phyloP scores from a whole-genome alignment of 805 yeast genomes.

The Metschnikowia lachancei region DNA sequence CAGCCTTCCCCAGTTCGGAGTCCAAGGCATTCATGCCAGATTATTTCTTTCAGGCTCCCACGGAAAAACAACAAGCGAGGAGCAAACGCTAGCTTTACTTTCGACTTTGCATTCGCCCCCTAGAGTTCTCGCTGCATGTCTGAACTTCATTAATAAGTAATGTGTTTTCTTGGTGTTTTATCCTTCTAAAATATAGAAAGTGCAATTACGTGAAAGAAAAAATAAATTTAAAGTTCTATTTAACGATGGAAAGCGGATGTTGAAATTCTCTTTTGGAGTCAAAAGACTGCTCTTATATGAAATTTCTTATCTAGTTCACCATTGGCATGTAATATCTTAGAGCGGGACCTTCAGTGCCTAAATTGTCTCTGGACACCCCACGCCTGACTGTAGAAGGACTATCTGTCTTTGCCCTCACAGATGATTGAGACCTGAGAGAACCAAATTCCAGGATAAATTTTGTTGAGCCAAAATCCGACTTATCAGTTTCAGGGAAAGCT shows the following conservation, averaged over 20 bases:
- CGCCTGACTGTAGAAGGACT: background rate
- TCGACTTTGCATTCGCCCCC: background rate
- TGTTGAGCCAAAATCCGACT: background rate
- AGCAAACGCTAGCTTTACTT: slow-evolving; percentile 18
- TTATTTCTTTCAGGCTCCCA: slow-evolving; percentile 16
- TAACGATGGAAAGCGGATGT: no score
- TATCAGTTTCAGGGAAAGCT: background rate
- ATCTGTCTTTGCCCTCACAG: background rate
- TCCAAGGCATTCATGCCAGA: slow-evolving; percentile 21
- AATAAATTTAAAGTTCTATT: no score
- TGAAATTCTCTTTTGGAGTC: no score
- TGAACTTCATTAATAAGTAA: background rate
- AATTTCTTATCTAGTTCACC: background rate
- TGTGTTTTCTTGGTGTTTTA: no score
- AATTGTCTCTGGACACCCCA: background rate
- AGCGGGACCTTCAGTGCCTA: background rate
- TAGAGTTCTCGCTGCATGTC: background rate
- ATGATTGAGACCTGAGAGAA: background rate
- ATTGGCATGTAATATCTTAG: background rate
- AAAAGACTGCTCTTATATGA: background rate
- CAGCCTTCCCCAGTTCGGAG: slow-evolving; percentile 18
- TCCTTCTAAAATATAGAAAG: no score
- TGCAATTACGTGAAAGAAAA: no score
- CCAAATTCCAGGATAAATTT: background rate
- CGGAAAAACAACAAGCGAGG: slow-evolving; percentile 28